Conservation (phyloP, 106 monocot genomes). For the Posidonia australis region DNA sequence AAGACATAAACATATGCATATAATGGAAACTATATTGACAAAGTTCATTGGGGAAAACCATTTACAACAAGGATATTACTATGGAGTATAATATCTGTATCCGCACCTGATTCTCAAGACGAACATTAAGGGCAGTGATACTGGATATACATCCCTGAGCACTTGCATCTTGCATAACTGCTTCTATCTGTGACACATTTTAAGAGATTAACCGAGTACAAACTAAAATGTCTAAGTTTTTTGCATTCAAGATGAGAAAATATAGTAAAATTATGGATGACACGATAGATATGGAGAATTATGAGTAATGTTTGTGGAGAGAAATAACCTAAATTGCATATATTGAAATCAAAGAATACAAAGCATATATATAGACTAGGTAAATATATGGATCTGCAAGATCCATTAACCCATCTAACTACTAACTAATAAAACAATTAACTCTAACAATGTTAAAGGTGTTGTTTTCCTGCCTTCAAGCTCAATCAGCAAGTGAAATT, state of each 20-base stretch:
- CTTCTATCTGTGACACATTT: slow-evolving; percentile 50
- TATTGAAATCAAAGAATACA: too few species aligned
- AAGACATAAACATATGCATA: not conserved
- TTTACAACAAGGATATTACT: not conserved
- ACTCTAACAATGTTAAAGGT: too few species aligned
- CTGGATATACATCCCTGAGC: slow-evolving; percentile 56
- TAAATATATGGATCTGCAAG: too few species aligned
- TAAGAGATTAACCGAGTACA: not conserved
- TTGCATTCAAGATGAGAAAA: not conserved
- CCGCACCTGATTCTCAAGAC: slow-evolving; percentile 75
- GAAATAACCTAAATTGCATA: too few species aligned
- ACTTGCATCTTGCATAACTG: slow-evolving; percentile 53
- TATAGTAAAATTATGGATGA: not conserved
- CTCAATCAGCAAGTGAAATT: not conserved
- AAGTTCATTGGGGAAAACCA: not conserved
- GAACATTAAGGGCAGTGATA: slow-evolving; percentile 73
- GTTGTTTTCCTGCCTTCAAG: not conserved
- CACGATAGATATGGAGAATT: not conserved
- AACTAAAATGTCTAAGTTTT: too few species aligned
- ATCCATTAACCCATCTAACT: too few species aligned
- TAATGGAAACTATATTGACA: not conserved
- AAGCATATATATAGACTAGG: too few species aligned
- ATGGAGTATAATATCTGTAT: not conserved
- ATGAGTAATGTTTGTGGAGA: not conserved
- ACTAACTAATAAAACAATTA: too few species aligned